A percentile compares a stretch with the other conserved stretches of the same genome.
Evolutionary conservation across 139 green algal genomes (phyloP).

Genomic region (Haematococcus lacustris): DNA sequence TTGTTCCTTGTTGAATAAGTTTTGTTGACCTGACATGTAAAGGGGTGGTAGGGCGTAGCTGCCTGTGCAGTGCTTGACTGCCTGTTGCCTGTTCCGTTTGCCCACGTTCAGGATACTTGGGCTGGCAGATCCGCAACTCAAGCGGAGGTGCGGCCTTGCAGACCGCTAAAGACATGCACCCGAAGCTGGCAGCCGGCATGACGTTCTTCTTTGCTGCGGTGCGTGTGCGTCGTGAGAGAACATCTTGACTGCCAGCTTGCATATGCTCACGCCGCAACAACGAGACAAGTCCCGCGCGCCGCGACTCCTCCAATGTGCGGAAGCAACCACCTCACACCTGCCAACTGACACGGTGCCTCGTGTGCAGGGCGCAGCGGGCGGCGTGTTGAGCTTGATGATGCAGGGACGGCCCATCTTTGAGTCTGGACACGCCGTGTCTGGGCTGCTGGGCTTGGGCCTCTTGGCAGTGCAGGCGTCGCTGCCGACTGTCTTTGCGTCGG

Average conservation of each 20-base stretch:
- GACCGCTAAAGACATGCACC: constrained; percentile 67
- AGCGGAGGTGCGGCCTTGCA: constrained; percentile 19
- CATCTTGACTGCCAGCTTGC: too few species aligned
- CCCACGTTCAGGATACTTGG: constrained; percentile 57
- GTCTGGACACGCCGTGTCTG: constrained; percentile 54
- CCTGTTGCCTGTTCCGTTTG: too few species aligned
- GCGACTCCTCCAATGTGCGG: neutral
- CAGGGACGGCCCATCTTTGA: constrained; percentile 63
- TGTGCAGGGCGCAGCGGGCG: constrained; percentile 52
- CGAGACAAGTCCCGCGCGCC: neutral
- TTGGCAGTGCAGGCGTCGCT: constrained; percentile 72
- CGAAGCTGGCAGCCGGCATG: constrained; percentile 71
- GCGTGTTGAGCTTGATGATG: constrained; percentile 69
- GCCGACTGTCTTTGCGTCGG: constrained; percentile 49
- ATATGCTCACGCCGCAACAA: too few species aligned
- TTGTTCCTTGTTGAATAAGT: too few species aligned
- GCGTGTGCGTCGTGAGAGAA: too few species aligned
- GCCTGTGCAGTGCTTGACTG: too few species aligned
- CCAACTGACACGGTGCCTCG: neutral
- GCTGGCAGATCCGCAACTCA: constrained; percentile 41
- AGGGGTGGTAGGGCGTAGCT: too few species aligned
- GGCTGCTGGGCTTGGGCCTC: constrained; percentile 52
- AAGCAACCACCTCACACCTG: neutral
- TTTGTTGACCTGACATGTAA: too few species aligned
- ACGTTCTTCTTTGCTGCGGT: constrained; percentile 67